Evolutionary conservation across 2,329 filamentous ascomycete genomes (phyloP), one percentile per base, ranked within the genome.

Genomic region (Alternaria sp.): DNA sequence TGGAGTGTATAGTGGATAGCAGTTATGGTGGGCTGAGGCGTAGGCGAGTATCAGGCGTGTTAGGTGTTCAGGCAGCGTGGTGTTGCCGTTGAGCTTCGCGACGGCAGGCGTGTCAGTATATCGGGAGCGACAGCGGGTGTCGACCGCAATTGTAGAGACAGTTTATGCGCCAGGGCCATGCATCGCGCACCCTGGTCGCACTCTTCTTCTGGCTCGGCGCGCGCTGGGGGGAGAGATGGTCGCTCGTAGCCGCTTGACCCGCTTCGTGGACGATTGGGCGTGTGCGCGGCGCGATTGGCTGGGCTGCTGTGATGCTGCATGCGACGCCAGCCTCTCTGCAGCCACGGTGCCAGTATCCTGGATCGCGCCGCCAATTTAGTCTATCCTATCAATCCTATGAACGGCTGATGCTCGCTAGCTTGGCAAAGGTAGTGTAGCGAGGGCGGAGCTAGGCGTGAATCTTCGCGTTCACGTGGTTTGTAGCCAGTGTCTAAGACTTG

Each of bases 81-180:
- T 67, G 67, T 66, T 61, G 59, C 56, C 50, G 62, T 62, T 63
- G 62, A 19, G 57, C 59, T 73, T 73, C 73, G 76, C 75, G 72
- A 79, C 77, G 67, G 66, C 67, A 72, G 69, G 72, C 71, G 77
- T 79, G 67, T 78, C 76, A 79, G 74, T 69, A 68, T 57, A 52
- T 49, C 47, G 40, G 57, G 67, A 68, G 70, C 65, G 67, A 71
- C 70, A 71, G 75, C 69, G 73, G 65, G 67, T 49, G 62, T 62
- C 54, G 64, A 60, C 72, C 68, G 68, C 73, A 78, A 75, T 74
- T 73, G 75, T 74, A 77, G 59, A 73, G 67, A 59, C 62, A 61
- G 68, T 70, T 78, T 72, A 79, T 79, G 77, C 77, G 72, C 72
- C 63, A 63, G 65, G 68, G 50, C 50, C 21, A 58, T 57, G 56